Evolutionary conservation across 2,329 filamentous ascomycete genomes (phyloP), one percentile per base, ranked within the genome.

Genomic region (Tolypocladium ophioglossoides): DNA sequence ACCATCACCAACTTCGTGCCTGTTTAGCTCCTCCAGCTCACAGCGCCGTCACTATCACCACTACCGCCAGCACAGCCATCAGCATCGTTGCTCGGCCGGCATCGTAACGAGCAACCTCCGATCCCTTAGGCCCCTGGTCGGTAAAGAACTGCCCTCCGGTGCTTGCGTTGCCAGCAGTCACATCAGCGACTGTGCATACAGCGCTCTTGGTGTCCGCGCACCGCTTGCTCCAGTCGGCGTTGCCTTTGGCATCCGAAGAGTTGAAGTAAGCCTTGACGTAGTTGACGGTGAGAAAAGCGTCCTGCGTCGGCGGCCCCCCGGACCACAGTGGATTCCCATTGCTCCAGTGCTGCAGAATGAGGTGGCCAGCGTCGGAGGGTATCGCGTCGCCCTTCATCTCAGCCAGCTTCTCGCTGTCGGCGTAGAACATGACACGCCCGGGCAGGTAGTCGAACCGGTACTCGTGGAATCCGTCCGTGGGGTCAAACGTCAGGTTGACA

Each of bases 251-350:
- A 22, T 73, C 61, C 3, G 84, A 84, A 18, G 84, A 84, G 72
- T 91, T 91, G 73, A 91, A 92, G 68, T 91, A 92, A 0, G 84
- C 84, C 66, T 88, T 89, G 55, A 90, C 78, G 63, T 90, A 90
- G 39, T 76, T 79, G 27, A 91, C 75, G 8, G 77, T 80, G 61
- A 89, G 74, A 20, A 77, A 70, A 0, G 87, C 81, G 61, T 91
- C 84, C 37, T 73, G 58, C 0, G 61, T 59, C 0, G 88, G 87
- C 3, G 88, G 88, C 0, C 87, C 88, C 14, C 76, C 82, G 41
- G 84, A 87, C 88, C 88, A 92, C 2, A 73, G 63, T 7, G 74
- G 65, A 64, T 91, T 85, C 37, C 87, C 87, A 60, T 91, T 91
- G 66, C 85, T 89, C 87, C 87, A 84, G 66, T 91, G 87, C 62